Evolutionary conservation across 2,329 filamentous ascomycete genomes (phyloP).

Genomic region (Chaetothyriales sp.): DNA sequence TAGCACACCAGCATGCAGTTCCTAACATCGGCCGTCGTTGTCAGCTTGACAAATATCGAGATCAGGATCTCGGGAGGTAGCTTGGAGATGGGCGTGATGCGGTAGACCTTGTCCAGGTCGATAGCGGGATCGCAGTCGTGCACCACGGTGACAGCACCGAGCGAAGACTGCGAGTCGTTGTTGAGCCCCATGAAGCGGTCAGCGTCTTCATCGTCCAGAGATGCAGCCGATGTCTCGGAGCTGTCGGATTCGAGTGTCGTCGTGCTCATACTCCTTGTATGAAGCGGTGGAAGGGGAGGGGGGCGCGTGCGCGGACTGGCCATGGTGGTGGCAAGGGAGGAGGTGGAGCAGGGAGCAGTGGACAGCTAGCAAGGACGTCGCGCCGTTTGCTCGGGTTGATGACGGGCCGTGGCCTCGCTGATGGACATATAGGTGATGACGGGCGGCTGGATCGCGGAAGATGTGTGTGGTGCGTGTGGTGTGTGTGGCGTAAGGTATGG

Average conservation of each 20-base stretch:
- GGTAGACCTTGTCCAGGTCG: conserved; percentile 41
- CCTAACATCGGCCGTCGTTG: conserved; percentile 58
- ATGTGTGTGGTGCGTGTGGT: too few relatives aligned
- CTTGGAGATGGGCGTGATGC: conserved; percentile 63
- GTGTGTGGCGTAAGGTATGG: not conserved
- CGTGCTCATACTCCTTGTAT: conserved; percentile 14
- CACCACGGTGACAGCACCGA: conserved; percentile 58
- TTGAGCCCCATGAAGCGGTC: conserved; percentile 71
- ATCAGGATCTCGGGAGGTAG: conserved; percentile 93
- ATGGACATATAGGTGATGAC: too few relatives aligned
- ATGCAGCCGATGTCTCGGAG: conserved; percentile 28
- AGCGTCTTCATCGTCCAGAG: conserved; percentile 69
- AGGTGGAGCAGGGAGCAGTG: not conserved
- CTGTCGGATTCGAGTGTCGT: conserved; percentile 16
- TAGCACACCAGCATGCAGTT: conserved; percentile 90
- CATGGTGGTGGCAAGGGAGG: conserved; percentile 11
- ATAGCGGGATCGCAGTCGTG: conserved; percentile 51
- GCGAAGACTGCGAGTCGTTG: conserved; percentile 86
- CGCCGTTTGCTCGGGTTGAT: not conserved
- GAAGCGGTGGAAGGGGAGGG: conserved; percentile 7
- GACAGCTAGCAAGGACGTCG: not conserved
- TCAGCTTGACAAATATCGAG: conserved; percentile 73
- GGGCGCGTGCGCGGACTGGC: conserved; percentile 11
- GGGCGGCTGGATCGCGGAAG: not conserved
- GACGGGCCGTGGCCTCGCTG: not conserved